Base-by-base conservation (phyloP, 441 rosid species). In the Pelargonium exstipulatum region DNA sequence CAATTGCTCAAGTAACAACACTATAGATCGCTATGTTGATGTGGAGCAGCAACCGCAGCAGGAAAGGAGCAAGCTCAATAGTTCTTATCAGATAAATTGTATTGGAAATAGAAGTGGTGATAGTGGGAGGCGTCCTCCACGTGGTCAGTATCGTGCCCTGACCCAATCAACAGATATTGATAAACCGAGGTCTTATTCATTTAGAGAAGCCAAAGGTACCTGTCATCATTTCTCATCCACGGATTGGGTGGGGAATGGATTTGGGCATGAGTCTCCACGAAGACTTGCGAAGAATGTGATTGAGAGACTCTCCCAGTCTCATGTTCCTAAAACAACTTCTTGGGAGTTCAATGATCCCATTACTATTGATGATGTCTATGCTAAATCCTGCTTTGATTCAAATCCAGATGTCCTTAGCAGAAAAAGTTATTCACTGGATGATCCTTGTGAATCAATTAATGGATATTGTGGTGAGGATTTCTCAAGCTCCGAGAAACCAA, bases 281-380 rank as follows among this genome's bases (percentile, higher is more conserved):
- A 86, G 83, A 62, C 82, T 89, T 77, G 99, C 99, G 72, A 92
- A 83, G 82, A 85, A 79, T 80, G 99, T 92, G 65, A 78, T 95
- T 48, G 95, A 89, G 80, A 89, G 89, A 76, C 95, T 92, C 76
- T 84, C 92, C 24, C 88, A 85, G 82, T 77, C 82, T 55, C 81
- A 73, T 74, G 84, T 74, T 64, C 84, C 82, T 5, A 88, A 78
- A 72, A 74, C 89, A 66, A 83, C 81, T 81, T 76, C 79, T 17
- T 82, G 80, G 71, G 82, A 81, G 26, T 76, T 69, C 13, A 74
- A 82, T 65, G 69, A 62, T 37, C 99, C 99, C 3, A 88, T 90
- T 73, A 90, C 98, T 55, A 71, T 86, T 65, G 92, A 90, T 82
- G 97, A 89, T 78, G 76, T 92, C 69, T 88, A 90, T 74, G 80